A percentile compares a stretch with the other conserved stretches of the same genome.
Conservation (phyloP, 2,329 filamentous ascomycete genomes). For the Alternaria burnsii region DNA sequence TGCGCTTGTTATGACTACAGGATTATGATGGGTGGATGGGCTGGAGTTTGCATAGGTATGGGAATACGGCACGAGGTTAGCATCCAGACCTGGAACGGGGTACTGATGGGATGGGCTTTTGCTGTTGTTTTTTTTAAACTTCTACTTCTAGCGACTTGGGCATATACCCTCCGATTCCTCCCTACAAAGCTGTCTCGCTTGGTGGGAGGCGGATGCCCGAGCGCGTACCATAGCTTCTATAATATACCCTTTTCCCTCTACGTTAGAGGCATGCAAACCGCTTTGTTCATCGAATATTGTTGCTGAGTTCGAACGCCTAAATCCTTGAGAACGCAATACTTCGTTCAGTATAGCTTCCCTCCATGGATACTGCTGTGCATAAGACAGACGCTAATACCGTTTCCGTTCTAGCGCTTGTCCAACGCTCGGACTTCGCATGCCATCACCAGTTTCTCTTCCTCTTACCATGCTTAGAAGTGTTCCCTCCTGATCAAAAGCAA, state of each 20-base stretch:
- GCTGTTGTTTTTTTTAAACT: not conserved
- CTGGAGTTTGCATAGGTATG: not conserved
- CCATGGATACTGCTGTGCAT: not conserved
- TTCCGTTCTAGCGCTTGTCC: not conserved
- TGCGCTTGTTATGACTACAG: not conserved
- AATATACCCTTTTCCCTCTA: constrained; percentile 11
- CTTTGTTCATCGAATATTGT: too few species aligned
- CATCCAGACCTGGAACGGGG: not conserved
- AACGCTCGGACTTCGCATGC: not conserved
- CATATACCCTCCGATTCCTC: constrained; percentile 22
- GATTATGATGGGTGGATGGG: not conserved
- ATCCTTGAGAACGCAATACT: not conserved
- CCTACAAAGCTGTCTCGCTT: constrained; percentile 14
- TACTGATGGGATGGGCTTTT: not conserved
- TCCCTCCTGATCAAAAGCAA: not conserved
- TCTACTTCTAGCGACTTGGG: constrained; percentile 4
- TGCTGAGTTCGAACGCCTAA: not conserved
- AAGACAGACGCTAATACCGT: not conserved
- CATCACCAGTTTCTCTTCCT: not conserved
- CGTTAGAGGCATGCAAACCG: not conserved
- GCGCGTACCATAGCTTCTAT: constrained; percentile 4
- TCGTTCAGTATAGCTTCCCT: not conserved
- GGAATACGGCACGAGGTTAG: not conserved
- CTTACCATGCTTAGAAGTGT: not conserved
- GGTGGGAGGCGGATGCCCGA: constrained; percentile 15